Conservation (phyloP, 202 grass and related monocot genomes). For the Panicum hallii region DNA sequence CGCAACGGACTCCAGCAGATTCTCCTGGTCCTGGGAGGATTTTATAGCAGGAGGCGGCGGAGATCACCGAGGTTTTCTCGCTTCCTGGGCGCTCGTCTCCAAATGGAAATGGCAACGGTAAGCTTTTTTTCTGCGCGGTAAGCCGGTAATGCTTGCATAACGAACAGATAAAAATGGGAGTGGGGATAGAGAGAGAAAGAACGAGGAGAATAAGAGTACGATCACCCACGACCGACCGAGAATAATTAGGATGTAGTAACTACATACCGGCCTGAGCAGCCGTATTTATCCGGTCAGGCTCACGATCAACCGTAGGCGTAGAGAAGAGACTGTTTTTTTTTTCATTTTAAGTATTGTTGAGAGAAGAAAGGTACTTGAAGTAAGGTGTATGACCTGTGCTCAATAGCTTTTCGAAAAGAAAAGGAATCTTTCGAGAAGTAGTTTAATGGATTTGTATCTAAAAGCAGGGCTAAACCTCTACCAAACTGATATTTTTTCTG, state of each 20-base stretch:
- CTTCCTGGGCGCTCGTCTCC: not conserved
- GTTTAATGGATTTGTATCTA: not conserved
- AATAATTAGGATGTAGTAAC: not conserved
- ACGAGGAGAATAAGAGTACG: not conserved
- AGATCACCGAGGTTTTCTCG: not conserved
- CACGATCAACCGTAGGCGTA: not conserved
- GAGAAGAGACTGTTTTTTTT: not conserved
- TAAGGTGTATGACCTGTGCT: not conserved
- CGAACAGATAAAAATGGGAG: not conserved
- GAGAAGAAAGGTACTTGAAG: not conserved
- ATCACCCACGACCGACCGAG: not conserved
- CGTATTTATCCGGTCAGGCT: too few species aligned
- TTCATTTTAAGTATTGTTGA: not conserved
- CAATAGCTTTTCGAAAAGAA: not conserved
- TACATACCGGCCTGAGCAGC: not conserved
- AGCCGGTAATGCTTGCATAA: not conserved
- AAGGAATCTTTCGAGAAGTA: not conserved
- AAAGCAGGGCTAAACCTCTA: not conserved
- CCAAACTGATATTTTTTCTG: too few species aligned
- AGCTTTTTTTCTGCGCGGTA: not conserved
- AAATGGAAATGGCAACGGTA: conserved; percentile 19
- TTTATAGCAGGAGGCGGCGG: not conserved
- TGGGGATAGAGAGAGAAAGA: not conserved
- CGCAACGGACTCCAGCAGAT: not conserved
- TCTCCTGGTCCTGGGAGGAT: not conserved